Conservation (phyloP, 257 asterid species). For the Rehmannia glutinosa region DNA sequence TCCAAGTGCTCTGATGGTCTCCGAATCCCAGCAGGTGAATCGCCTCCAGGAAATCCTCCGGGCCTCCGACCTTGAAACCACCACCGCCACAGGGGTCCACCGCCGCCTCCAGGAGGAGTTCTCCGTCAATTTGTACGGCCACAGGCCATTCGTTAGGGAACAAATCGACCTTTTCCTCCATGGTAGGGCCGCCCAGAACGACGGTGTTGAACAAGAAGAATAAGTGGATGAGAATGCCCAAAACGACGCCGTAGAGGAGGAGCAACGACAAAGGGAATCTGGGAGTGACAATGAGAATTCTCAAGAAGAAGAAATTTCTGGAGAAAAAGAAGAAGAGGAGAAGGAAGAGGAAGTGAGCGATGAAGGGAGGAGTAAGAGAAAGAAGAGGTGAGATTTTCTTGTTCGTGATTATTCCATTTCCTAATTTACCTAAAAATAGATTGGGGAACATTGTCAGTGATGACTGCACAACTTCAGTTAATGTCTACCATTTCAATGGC, state of each 20-base stretch:
- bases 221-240: neutral
- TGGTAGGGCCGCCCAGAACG: neutral
- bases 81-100: neutral
- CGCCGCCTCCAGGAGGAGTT: conserved; percentile 2
- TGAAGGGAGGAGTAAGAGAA: neutral
- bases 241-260: neutral
- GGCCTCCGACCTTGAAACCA: neutral
- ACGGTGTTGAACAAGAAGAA: neutral
- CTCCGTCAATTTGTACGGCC: neutral
- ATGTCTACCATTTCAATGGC: too few species aligned
- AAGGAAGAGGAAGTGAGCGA: neutral
- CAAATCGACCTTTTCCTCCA: conserved; percentile 4
- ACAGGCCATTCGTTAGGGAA: neutral
- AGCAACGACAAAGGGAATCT: neutral
- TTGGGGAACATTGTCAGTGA: too few species aligned
- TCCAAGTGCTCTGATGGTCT: too few species aligned
- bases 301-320: neutral
- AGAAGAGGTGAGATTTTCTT: neutral
- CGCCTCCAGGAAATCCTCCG: neutral
- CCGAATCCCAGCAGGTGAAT: neutral
- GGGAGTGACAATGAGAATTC: neutral
- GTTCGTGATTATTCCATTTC: neutral
- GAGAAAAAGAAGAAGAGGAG: neutral
- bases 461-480: too few species aligned
- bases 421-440: too few species aligned